A percentile compares a stretch with the other conserved stretches of the same genome.
Conservation (phyloP, 768 basidiomycete species). For the Lactarius hatsudake region DNA sequence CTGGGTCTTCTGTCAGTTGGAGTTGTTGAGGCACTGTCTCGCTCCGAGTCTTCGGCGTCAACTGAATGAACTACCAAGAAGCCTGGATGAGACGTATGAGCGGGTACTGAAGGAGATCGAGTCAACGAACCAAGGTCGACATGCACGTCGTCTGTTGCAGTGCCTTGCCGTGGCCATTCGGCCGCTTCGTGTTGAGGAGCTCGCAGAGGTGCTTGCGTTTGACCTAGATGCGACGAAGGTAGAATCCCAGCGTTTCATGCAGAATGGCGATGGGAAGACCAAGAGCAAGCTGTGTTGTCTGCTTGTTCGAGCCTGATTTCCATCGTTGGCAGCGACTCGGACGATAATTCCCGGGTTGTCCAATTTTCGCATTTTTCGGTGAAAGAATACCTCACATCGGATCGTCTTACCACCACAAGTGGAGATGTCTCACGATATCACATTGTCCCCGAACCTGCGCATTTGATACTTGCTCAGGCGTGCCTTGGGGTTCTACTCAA, state of each 20-base stretch:
- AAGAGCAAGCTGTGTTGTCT: neutral
- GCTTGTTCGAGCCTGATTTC: neutral
- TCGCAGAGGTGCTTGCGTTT: neutral
- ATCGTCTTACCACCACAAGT: neutral
- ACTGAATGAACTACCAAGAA: no score
- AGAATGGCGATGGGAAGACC: neutral
- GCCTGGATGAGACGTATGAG: no score
- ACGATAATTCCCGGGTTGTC: neutral
- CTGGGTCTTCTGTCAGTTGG: no score
- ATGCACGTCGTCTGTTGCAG: neutral
- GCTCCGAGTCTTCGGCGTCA: no score
- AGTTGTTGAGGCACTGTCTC: no score
- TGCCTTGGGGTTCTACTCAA: neutral
- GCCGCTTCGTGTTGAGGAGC: neutral
- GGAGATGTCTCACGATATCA: neutral
- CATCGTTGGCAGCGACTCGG: neutral
- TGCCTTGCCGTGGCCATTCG: neutral
- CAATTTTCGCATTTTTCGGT: neutral
- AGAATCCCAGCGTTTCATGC: neutral
- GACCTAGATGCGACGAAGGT: neutral
- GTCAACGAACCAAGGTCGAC: neutral
- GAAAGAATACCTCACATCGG: neutral
- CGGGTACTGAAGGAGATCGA: no score
- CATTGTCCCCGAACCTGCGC: neutral
- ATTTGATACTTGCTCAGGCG: neutral